Evolutionary conservation across 495 filamentous ascomycete genomes (phyloP).

Genomic region (Oleoguttula mirabilis): DNA sequence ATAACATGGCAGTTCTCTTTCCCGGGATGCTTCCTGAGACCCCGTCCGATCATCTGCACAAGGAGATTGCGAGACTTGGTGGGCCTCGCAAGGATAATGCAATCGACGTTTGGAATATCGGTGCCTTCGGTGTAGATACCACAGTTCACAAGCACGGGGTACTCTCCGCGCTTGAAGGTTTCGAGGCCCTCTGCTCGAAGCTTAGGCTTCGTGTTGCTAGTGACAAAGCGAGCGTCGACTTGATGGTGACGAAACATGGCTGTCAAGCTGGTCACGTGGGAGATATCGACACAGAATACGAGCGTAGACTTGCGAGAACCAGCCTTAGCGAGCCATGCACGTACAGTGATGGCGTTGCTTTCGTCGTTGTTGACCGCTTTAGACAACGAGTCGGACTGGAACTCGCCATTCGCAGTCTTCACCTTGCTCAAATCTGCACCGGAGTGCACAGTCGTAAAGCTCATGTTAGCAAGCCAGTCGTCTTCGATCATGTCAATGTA

Average conservation of each 20-base stretch:
- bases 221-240: constrained; percentile 74
- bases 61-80: constrained; percentile 83
- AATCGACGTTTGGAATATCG: constrained; percentile 96
- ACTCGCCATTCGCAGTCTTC: constrained; percentile 58
- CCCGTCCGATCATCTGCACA: constrained; percentile 95
- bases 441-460: constrained; percentile 86
- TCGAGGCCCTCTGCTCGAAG: constrained; percentile 56
- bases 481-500: constrained; percentile 94
- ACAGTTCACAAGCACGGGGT: constrained; percentile 84
- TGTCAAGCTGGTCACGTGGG: constrained; percentile 63
- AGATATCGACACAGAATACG: constrained; percentile 83
- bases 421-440: constrained; percentile 64
- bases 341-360: constrained; percentile 69
- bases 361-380: constrained; percentile 64
- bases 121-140: constrained; percentile 95
- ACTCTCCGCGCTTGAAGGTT: constrained; percentile 62
- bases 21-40: constrained; percentile 65
- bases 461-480: constrained; percentile 68
- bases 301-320: constrained; percentile 66
- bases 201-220: constrained; percentile 55
- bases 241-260: constrained; percentile 61
- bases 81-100: constrained; percentile 75
- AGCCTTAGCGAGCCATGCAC: constrained; percentile 73
- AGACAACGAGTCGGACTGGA: constrained; percentile 59
- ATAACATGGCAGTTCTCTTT: constrained; percentile 91